Base-by-base conservation (phyloP, 2,329 filamentous ascomycete genomes). In the Neurospora crassa region DNA sequence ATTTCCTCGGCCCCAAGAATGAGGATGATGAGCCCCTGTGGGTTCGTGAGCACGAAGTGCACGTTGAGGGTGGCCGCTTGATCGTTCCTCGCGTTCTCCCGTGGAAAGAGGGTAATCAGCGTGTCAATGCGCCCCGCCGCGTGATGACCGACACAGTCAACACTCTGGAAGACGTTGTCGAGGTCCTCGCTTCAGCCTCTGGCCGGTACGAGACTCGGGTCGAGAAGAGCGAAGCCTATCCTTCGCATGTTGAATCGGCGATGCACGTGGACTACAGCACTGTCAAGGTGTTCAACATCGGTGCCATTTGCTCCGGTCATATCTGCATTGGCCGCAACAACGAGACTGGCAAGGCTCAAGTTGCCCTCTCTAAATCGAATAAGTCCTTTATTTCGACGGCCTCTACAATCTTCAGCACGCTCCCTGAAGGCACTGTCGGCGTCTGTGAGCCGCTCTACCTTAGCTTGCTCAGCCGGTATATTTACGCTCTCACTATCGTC, bases 11-110 rank as follows among this genome's bases (percentile, higher is more conserved):
- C 14, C 41, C 41, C 0, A 18, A 70, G 70, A 16, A 45, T 67
- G 74, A 69, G 72, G 74, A 2, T 7, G 40, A 73, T 53, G 37
- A 75, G 74, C 72, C 70, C 1, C 74, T 82, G 1, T 80, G 78
- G 78, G 73, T 74, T 1, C 71, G 75, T 18, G 82, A 84, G 73
- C 77, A 76, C 0, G 82, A 84, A 75, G 76, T 84, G 2, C 78
- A 83, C 53, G 74, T 83, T 1, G 76, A 81, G 45, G 70, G 76
- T 2, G 80, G 79, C 0, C 73, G 67, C 5, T 78, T 79, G 0
- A 72, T 82, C 0, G 76, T 84, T 2, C 80, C 82, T 0, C 81
- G 83, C 0, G 75, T 84, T 3, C 20, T 83, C 1, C 81, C 83
- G 0, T 81, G 80, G 75, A 78, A 79, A 53, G 71, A 77, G 1